Evolutionary conservation across 2,329 filamentous ascomycete genomes (phyloP).

Genomic region (Pseudogymnoascus sp.): DNA sequence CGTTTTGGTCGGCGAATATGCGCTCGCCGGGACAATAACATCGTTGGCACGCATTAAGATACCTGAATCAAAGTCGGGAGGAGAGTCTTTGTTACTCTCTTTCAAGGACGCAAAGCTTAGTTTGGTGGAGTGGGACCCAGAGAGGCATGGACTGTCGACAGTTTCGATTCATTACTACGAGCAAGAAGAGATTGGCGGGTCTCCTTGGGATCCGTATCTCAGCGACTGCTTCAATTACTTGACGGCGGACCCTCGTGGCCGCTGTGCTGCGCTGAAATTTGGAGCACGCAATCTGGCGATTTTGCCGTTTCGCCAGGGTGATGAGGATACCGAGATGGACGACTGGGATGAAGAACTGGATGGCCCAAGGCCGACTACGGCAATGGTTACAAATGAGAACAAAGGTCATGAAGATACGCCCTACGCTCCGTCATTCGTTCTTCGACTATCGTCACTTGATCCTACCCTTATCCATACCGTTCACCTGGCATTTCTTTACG

Average conservation of each 20-base stretch:
- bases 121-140: conserved; percentile 86
- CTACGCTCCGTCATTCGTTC: conserved; percentile 85
- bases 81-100: conserved; percentile 73
- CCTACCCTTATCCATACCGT: conserved; percentile 80
- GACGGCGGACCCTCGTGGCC: conserved; percentile 79
- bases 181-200: conserved; percentile 76
- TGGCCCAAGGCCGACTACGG: conserved; percentile 46
- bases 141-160: conserved; percentile 69
- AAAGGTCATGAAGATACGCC: conserved; percentile 45
- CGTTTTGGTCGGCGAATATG: conserved; percentile 75
- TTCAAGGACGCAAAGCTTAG: conserved; percentile 89
- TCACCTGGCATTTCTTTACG: conserved; percentile 86
- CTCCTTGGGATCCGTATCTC: conserved; percentile 71
- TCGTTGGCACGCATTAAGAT: conserved; percentile 72
- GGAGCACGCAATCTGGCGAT: conserved; percentile 84
- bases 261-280: conserved; percentile 92
- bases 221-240: conserved; percentile 72
- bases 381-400: conserved; percentile 27
- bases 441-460: conserved; percentile 82
- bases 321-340: conserved; percentile 84
- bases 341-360: conserved; percentile 82
- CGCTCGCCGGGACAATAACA: conserved; percentile 74
- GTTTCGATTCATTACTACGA: conserved; percentile 98
- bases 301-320: conserved; percentile 77
- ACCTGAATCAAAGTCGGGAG: conserved; percentile 64